These are phyloP conservation scores for Coemansia sp. DNA, from an alignment of 192 early-diverging fungal genomes.

Conservation along the genomic window DNA sequence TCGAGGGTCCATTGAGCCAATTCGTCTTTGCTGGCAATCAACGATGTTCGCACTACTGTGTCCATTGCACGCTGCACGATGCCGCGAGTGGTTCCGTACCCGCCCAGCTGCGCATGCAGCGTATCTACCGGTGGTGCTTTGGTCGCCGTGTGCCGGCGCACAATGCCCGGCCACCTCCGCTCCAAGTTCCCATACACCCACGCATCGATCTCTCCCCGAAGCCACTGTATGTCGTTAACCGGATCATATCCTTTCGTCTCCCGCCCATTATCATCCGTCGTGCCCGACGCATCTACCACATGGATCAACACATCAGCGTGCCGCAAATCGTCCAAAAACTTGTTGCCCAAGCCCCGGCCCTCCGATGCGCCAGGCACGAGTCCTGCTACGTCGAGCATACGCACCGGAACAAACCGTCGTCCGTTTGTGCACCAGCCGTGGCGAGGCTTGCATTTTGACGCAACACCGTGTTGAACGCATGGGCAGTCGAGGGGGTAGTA, in stretches of 20 bases:
- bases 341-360: slow-evolving; percentile 73
- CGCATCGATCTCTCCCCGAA: slow-evolving; percentile 67
- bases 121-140: slow-evolving; percentile 42
- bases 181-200: slow-evolving; percentile 74
- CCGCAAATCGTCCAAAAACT: slow-evolving; percentile 78
- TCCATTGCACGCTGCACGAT: slow-evolving; percentile 42
- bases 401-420: slow-evolving; percentile 63
- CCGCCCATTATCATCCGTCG: slow-evolving; percentile 73
- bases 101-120: slow-evolving; percentile 48
- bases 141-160: slow-evolving; percentile 62
- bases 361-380: slow-evolving; percentile 78
- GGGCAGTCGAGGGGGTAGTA: slow-evolving; percentile 74
- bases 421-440: slow-evolving; percentile 72
- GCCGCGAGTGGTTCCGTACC: slow-evolving; percentile 36
- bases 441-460: slow-evolving; percentile 63
- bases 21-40: neutral
- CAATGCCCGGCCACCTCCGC: slow-evolving; percentile 64
- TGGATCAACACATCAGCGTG: slow-evolving; percentile 76
- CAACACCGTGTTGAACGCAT: slow-evolving; percentile 56
- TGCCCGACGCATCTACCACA: slow-evolving; percentile 82
- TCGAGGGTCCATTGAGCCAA: slow-evolving; percentile 68
- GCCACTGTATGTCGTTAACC: slow-evolving; percentile 81
- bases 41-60: neutral
- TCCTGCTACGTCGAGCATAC: slow-evolving; percentile 79
- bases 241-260: slow-evolving; percentile 80